Conservation (phyloP, 306 rosid genomes). For the Spatholobus suberectus region DNA sequence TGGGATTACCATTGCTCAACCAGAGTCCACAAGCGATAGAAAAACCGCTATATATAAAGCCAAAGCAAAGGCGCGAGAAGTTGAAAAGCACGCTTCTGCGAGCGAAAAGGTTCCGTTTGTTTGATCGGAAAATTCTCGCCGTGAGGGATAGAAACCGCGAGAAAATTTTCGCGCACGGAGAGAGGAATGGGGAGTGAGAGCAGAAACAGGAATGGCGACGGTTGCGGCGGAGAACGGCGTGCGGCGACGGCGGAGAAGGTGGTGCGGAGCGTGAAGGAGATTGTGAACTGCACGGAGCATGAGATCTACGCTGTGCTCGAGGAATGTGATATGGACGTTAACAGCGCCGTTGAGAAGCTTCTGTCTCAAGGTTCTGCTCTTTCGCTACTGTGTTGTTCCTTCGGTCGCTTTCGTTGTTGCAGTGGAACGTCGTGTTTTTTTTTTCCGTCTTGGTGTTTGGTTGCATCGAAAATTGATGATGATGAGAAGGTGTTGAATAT, state of each 20-base stretch:
- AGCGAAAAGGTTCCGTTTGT: slow-evolving; percentile 20
- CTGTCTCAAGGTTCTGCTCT: slow-evolving; percentile 52
- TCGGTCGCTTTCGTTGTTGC: not conserved
- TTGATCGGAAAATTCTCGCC: slow-evolving; percentile 33
- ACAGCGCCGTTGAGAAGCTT: slow-evolving; percentile 52
- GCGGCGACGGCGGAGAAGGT: slow-evolving; percentile 13
- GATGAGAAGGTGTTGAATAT: no score
- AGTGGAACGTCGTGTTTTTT: not conserved
- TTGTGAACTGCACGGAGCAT: slow-evolving; percentile 43
- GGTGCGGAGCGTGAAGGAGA: slow-evolving; percentile 46
- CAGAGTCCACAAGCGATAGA: slow-evolving; percentile 39
- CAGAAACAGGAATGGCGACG: not conserved
- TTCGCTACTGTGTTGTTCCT: not conserved
- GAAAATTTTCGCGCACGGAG: not conserved
- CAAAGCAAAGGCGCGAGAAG: slow-evolving; percentile 33
- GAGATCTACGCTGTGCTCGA: slow-evolving; percentile 46
- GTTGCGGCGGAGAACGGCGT: not conserved
- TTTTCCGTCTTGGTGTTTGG: not conserved
- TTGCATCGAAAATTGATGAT: no score
- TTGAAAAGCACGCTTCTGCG: slow-evolving; percentile 29
- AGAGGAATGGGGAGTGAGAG: slow-evolving; percentile 42
- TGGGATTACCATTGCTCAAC: slow-evolving; percentile 27
- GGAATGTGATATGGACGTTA: slow-evolving; percentile 55
- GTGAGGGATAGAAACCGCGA: not conserved
- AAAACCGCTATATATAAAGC: slow-evolving; percentile 32